Base-by-base conservation (phyloP, 2,329 filamentous ascomycete species). In the Monilinia aucupariae region DNA sequence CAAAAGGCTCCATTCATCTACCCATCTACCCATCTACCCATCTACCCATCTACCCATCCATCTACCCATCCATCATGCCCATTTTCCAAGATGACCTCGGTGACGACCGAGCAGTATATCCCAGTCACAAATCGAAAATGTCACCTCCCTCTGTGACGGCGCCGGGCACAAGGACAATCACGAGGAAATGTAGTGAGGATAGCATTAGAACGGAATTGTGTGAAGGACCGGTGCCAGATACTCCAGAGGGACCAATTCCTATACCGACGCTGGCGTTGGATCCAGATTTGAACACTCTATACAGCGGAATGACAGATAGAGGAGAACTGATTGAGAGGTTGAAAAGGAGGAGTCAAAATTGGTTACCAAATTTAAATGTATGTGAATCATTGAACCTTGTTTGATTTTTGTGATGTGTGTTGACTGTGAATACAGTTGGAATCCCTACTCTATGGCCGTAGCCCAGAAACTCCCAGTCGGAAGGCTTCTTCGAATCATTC, bases 241-340 rank as follows among this genome's bases (percentile, higher is more conserved):
- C 53, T 48, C 67, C 66, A 10, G 67, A 68, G 37, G 64, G 66
- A 15, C 59, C 64, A 47, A 34, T 47, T 27, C 50, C 9, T 32
- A 34, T 55, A 62, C 58, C 64, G 61, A 41, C 56, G 12, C 32
- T 62, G 15, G 63, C n/a, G n/a, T 62, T 68, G 61, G 56, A 66
- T 41, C 59, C 65, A 15, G 54, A 39, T 39, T 68, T 68, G 48
- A 53, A 48, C 27, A 70, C 68, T 54, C 59, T 66, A 34, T 63
- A 53, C 45, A 62, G 66, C 65, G 67, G 61, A 54, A 70, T 65
- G 39, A 81, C 80, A 22, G 86, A 91, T 74, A 83, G 92, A 67
- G 85, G 85, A 63, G 88, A 92, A 75, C 79, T 96, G 70, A 97
- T 97, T 63, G 85, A 92, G 75, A 83, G 87, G 67, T 81, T 97